Percentiles rank a stretch among this genome's conserved stretches.
Conservation (phyloP, 2,329 filamentous ascomycete genomes). For the Metarhizium robertsii region DNA sequence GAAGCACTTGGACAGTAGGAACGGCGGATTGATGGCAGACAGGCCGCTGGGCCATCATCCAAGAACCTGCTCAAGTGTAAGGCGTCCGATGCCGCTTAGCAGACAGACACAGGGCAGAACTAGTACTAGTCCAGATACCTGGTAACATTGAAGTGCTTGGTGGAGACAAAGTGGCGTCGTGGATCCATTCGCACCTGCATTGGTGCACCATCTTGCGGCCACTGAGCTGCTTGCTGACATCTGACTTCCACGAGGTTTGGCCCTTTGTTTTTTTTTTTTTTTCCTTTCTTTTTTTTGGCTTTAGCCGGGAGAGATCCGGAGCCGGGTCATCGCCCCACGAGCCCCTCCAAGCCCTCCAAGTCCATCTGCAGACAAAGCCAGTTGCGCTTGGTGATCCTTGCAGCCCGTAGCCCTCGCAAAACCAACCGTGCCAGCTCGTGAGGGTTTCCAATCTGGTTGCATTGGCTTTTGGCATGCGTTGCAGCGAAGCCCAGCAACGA, state of each 20-base stretch:
- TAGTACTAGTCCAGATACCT: neutral
- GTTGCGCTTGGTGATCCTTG: neutral
- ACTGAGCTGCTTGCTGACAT: slow-evolving; percentile 1
- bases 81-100: neutral
- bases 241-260: slow-evolving; percentile 4
- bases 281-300: neutral
- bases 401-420: neutral
- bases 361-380: neutral
- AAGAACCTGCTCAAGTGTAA: no score
- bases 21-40: no score
- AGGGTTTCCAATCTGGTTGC: neutral
- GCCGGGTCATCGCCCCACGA: slow-evolving; percentile 3
- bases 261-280: neutral
- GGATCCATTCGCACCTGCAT: neutral
- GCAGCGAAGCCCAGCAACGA: no score
- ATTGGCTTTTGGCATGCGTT: no score
- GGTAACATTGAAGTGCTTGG: neutral
- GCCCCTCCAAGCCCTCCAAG: neutral
- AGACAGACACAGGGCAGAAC: neutral
- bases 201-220: neutral
- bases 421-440: neutral
- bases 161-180: slow-evolving; percentile 2
- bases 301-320: slow-evolving; percentile 4
- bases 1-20: no score
- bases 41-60: no score